Percentiles rank a stretch among this genome's conserved stretches.
Evolutionary conservation across 768 basidiomycete genomes (phyloP).

Genomic region (Panellus pusillus): DNA sequence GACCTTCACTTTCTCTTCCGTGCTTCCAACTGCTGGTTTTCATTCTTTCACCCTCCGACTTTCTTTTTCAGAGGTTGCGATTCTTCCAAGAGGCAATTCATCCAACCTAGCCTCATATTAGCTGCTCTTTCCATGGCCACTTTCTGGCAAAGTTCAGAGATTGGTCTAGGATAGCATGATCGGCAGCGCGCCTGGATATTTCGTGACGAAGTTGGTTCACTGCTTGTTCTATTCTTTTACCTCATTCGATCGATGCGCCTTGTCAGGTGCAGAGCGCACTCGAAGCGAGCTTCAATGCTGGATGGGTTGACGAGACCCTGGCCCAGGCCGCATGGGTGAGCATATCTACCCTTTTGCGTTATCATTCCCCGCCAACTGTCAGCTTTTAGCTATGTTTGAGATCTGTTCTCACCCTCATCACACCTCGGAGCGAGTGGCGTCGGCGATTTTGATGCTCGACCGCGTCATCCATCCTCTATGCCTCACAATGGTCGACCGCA

Average conservation of each 20-base stretch:
- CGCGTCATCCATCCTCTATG: constrained; percentile 63
- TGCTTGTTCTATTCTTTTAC: background rate
- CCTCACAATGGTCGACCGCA: constrained; percentile 58
- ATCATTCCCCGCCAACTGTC: background rate
- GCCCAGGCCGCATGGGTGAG: constrained; percentile 78
- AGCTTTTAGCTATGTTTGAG: constrained; percentile 75
- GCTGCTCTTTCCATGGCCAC: constrained; percentile 64
- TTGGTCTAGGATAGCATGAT: constrained; percentile 49
- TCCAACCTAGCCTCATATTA: constrained; percentile 70
- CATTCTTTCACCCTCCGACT: constrained; percentile 69
- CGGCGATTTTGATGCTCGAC: constrained; percentile 63
- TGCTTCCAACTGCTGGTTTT: constrained; percentile 68
- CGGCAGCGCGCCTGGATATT: constrained; percentile 59
- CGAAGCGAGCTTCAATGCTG: constrained; percentile 68
- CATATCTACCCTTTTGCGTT: constrained; percentile 1
- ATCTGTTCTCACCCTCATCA: constrained; percentile 67
- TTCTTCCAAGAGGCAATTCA: constrained; percentile 47
- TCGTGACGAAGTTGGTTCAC: constrained; percentile 44
- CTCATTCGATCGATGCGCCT: background rate
- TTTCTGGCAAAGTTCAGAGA: constrained; percentile 70
- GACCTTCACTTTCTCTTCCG: constrained; percentile 69
- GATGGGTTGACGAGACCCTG: constrained; percentile 72
- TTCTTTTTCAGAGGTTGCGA: constrained; percentile 65
- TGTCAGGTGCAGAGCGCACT: constrained; percentile 60
- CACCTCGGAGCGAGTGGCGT: constrained; percentile 51